Percentiles rank a stretch among this genome's conserved stretches.
These are phyloP conservation scores for Allantophomopsis lycopodina DNA, from an alignment of 2,329 filamentous ascomycete genomes.

Conservation along the genomic window DNA sequence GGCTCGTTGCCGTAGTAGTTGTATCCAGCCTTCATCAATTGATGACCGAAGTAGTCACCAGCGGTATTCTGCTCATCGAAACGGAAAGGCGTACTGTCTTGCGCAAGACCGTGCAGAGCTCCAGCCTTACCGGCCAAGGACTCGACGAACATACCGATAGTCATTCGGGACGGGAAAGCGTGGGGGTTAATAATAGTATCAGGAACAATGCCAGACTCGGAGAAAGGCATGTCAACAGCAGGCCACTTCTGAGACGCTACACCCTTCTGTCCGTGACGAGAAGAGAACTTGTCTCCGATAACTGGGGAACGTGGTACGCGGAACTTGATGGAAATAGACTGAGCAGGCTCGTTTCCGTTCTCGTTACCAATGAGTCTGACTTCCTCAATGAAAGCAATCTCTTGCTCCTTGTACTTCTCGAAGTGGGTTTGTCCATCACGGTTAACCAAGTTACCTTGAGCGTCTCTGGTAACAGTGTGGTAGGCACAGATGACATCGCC, in stretches of 20 bases:
- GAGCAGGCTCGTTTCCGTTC: conserved; percentile 66
- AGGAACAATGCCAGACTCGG: conserved; percentile 89
- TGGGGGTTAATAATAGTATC: conserved; percentile 99
- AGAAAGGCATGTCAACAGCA: conserved; percentile 86
- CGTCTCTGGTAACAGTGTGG: conserved; percentile 75
- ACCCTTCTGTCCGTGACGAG: conserved; percentile 95
- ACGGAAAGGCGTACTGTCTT: conserved; percentile 89
- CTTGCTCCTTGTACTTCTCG: conserved; percentile 88
- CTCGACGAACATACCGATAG: conserved; percentile 98
- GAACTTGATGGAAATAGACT: conserved; percentile 85
- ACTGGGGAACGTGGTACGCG: conserved; percentile 80
- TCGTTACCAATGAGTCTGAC: conserved; percentile 84
- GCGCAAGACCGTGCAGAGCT: conserved; percentile 85
- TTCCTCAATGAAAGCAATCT: conserved; percentile 82
- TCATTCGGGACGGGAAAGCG: conserved; percentile 99
- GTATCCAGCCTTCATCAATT: conserved; percentile 88
- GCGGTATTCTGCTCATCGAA: conserved; percentile 90
- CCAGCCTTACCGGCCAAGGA: conserved; percentile 92
- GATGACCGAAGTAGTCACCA: conserved; percentile 88
- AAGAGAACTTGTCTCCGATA: conserved; percentile 98
- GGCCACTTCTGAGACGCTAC: conserved; percentile 96
- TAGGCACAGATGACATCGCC: conserved; percentile 81
- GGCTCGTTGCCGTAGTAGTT: conserved; percentile 98
- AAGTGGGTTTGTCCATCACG: conserved; percentile 76
- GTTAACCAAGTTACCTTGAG: conserved; percentile 67